phyloP scores from a whole-genome alignment of 2,329 filamentous ascomycete genomes.

The Cryoendolithus antarcticus region DNA sequence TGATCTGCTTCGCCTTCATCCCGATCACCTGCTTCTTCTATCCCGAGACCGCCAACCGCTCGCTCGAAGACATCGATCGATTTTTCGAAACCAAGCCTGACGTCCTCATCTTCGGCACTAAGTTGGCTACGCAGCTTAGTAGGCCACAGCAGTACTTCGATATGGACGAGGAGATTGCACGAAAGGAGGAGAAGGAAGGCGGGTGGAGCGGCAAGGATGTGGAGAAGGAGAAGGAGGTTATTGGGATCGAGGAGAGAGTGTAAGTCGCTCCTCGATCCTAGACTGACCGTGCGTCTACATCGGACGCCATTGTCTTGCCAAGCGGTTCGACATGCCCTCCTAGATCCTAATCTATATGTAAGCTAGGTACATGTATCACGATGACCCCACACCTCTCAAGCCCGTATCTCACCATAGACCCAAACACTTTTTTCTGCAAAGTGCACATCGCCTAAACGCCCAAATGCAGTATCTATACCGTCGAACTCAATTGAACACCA shows the following conservation, averaged over 20 bases:
- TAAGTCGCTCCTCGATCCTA: not conserved
- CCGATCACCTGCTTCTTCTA: slow-evolving; percentile 41
- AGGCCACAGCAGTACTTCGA: slow-evolving; percentile 12
- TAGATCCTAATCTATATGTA: too few relatives aligned
- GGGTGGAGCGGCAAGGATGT: not conserved
- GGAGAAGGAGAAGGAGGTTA: slow-evolving; percentile 1
- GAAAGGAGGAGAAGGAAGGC: slow-evolving; percentile 6
- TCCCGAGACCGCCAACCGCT: slow-evolving; percentile 39
- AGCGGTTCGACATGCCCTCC: too few relatives aligned
- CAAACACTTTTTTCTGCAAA: too few relatives aligned
- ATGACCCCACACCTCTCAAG: too few relatives aligned
- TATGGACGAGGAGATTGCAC: slow-evolving; percentile 11
- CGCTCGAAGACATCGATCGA: slow-evolving; percentile 29
- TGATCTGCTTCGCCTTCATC: slow-evolving; percentile 41
- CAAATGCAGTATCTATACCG: too few relatives aligned
- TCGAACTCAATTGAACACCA: slow-evolving; percentile 50
- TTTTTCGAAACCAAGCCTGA: slow-evolving; percentile 22
- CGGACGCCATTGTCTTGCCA: too few relatives aligned
- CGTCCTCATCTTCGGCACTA: slow-evolving; percentile 9
- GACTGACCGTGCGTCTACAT: too few relatives aligned
- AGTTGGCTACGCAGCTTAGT: slow-evolving; percentile 10
- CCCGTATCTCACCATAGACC: too few relatives aligned
- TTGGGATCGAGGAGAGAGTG: slow-evolving; percentile 4
- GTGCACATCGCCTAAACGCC: too few relatives aligned
- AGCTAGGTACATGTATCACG: too few relatives aligned